Percentiles rank a stretch among this genome's conserved stretches.
Conservation (phyloP, 148 eudicot genomes). For the Dianthus caryophyllus region DNA sequence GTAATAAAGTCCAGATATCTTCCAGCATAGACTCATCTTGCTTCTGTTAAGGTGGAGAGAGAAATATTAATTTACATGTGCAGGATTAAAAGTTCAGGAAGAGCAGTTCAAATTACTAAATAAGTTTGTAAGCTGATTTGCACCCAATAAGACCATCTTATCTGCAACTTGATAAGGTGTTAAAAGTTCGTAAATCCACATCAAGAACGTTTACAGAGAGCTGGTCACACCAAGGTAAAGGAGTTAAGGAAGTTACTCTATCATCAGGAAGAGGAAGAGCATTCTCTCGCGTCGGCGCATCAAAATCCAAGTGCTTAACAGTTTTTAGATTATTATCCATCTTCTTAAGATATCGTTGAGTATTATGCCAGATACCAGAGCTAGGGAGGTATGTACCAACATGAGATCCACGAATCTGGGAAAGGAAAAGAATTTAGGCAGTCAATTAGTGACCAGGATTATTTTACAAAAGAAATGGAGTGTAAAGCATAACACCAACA, state of each 20-base stretch:
- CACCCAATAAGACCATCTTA: background rate
- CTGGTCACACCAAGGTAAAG: background rate
- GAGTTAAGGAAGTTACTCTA: slow-evolving; percentile 45
- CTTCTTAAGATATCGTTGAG: slow-evolving; percentile 68
- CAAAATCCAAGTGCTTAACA: slow-evolving; percentile 90
- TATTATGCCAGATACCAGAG: slow-evolving; percentile 95
- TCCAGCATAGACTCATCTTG: slow-evolving; percentile 91
- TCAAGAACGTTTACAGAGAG: background rate
- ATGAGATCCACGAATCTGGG: slow-evolving; percentile 90
- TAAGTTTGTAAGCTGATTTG: background rate
- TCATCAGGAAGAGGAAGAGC: slow-evolving; percentile 80
- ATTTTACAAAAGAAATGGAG: background rate
- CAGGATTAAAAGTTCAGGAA: background rate
- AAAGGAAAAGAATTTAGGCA: slow-evolving; percentile 10
- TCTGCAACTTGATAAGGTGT: background rate
- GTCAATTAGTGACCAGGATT: slow-evolving; percentile 2
- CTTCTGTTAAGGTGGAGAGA: slow-evolving; percentile 44
- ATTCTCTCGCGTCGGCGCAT: slow-evolving; percentile 97
- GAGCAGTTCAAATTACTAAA: no score
- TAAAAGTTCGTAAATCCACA: background rate
- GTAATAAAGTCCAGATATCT: slow-evolving; percentile 86
- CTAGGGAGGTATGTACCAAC: slow-evolving; percentile 89
- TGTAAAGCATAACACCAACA: background rate
- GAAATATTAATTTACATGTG: background rate
- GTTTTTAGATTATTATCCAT: slow-evolving; percentile 45